Base-by-base conservation (phyloP, 192 early-diverging fungal genomes). In the Umbelopsis sp. region DNA sequence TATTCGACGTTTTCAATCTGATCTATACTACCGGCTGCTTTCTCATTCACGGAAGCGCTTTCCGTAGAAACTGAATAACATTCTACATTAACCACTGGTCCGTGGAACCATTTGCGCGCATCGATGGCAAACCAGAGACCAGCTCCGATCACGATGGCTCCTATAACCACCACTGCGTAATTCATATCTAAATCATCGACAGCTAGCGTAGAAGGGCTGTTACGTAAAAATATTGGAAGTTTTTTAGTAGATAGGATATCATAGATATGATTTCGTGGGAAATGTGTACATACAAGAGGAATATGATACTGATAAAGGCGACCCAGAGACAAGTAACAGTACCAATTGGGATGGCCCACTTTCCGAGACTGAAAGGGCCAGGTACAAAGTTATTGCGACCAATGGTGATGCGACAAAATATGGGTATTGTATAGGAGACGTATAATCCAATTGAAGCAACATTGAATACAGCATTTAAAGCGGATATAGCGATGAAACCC, bases 341-440 rank as follows among this genome's bases (percentile, higher is more conserved):
- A 13, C 78, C 78, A 21, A 81, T 46, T 8, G 72, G 73, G 65
- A 71, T 49, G 0, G 81, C 71, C 66, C 70, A 75, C n/a, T 58
- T 48, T 7, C 81, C 81, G 2, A 83, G 58, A 61, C 64, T 49
- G 64, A 83, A 83, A 3, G 81, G 75, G 21, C 78, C 78, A 16
- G 78, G 81, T 21, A 75, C 71, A 53, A 83, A 83, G 21, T 69
- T 53, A 9, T 77, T 49, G 13, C 78, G 68, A 8, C 74, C 81
- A 11, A 80, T 58, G 35, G 77, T 52, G 16, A 80, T 77, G 13
- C 75, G 71, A 41, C 75, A 77, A 15, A 80, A 69, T 45, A 83
- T 83, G 0, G 81, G 81, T 33, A 78, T 80, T 9, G 76, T 22
- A 46, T 83, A 83, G 2, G 81, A 83, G 50, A 80, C 74, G 37